phyloP scores from a whole-genome alignment of 305 asterid genomes.

The Rubia tinctorum region DNA sequence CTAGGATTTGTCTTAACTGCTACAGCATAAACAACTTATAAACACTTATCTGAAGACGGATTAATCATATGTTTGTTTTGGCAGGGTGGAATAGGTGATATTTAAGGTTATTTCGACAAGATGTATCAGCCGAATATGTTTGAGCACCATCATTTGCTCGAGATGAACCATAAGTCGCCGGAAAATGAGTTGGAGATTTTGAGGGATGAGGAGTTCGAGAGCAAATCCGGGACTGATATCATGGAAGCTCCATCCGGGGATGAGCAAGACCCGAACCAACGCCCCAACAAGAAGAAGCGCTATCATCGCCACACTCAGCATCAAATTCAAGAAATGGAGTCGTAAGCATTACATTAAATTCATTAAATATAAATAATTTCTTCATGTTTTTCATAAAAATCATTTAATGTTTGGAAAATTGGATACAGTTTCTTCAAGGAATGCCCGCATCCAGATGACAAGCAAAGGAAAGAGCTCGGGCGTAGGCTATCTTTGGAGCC shows the following conservation, averaged over 20 bases:
- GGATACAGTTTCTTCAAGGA: conserved; percentile 70
- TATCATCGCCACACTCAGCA: conserved; percentile 96
- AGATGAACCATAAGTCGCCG: conserved; percentile 61
- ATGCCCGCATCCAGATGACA: conserved; percentile 95
- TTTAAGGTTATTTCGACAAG: conserved; percentile 16
- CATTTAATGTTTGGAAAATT: too few species aligned
- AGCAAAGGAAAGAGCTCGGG: conserved; percentile 91
- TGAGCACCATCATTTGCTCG: conserved; percentile 75
- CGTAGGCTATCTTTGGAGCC: conserved; percentile 67
- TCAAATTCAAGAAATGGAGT: conserved; percentile 88
- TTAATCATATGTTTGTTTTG: neutral
- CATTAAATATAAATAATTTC: too few species aligned
- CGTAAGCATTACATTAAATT: conserved; percentile 45
- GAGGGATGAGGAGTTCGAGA: conserved; percentile 77
- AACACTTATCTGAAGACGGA: neutral
- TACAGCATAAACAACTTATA: neutral
- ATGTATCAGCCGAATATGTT: conserved; percentile 94
- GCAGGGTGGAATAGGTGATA: conserved; percentile 16
- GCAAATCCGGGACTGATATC: conserved; percentile 73
- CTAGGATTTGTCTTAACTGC: neutral
- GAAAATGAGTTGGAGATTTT: conserved; percentile 69
- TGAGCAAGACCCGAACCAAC: conserved; percentile 81
- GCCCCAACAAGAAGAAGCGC: conserved; percentile 87
- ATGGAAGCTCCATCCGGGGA: conserved; percentile 86
- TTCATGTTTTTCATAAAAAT: too few species aligned